phyloP scores from a whole-genome alignment of 352 stramenopile species.

The Saprolegnia parasitica region DNA sequence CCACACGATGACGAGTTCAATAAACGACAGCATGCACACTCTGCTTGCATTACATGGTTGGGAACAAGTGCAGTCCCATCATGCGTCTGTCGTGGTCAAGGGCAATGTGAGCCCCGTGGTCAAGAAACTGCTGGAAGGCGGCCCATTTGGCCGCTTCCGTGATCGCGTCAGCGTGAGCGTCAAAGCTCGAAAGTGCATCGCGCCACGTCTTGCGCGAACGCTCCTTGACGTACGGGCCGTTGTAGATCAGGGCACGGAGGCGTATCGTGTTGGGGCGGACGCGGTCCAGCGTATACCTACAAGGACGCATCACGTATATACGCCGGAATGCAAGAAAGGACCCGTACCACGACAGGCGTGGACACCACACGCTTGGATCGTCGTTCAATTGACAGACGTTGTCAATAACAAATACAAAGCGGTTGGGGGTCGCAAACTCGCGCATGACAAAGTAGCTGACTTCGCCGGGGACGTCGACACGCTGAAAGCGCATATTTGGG shows the following conservation, averaged over 20 bases:
- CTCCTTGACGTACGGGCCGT: not conserved
- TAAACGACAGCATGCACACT: no score
- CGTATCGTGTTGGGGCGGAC: not conserved
- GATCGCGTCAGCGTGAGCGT: no score
- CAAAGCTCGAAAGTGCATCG: no score
- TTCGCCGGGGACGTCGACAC: not conserved
- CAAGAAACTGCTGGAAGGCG: no score
- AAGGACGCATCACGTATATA: not conserved
- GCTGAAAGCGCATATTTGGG: not conserved
- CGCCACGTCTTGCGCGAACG: no score
- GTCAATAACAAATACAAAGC: not conserved
- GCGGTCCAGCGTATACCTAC: constrained; percentile 1
- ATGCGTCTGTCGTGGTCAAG: no score
- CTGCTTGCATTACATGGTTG: no score
- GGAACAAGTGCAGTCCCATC: no score
- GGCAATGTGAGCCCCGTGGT: no score
- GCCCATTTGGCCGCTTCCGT: no score
- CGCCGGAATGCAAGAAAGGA: not conserved
- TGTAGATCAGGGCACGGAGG: not conserved
- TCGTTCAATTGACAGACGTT: not conserved
- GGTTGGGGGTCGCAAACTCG: not conserved
- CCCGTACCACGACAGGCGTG: not conserved
- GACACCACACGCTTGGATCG: not conserved
- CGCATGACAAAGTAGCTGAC: not conserved
- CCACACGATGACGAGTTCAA: no score